A percentile compares a stretch with the other conserved stretches of the same genome.
These are phyloP conservation scores for Globisporangium nagaii DNA, from an alignment of 352 stramenopile genomes.

Conservation along the genomic window DNA sequence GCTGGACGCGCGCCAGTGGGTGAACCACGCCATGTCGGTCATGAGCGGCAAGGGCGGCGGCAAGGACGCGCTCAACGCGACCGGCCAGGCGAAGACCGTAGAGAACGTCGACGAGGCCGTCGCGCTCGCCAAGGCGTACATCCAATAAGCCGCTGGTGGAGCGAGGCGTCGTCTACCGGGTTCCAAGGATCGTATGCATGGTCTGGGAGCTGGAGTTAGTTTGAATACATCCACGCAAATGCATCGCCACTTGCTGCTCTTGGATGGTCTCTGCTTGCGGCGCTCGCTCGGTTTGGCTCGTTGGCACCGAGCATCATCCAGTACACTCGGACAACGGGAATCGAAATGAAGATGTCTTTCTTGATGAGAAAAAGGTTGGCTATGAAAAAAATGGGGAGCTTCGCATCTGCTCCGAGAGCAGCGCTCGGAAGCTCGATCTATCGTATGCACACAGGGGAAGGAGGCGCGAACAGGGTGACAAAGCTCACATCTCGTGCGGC, in stretches of 20 bases:
- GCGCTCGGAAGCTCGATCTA: not conserved
- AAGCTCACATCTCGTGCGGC: too few species aligned
- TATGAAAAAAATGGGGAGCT: not conserved
- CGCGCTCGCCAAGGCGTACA: slow-evolving; percentile 54
- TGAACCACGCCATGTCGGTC: slow-evolving; percentile 86
- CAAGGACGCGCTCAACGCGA: slow-evolving; percentile 81
- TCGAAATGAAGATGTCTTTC: not conserved
- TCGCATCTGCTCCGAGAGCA: not conserved
- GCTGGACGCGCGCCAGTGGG: slow-evolving; percentile 91
- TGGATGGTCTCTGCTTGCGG: too few species aligned
- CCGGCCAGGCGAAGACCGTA: slow-evolving; percentile 73
- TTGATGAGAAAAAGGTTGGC: not conserved
- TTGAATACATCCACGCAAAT: too few species aligned
- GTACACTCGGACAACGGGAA: too few species aligned
- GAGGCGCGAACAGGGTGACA: not conserved
- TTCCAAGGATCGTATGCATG: too few species aligned
- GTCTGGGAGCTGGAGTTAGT: too few species aligned
- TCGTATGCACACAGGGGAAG: not conserved
- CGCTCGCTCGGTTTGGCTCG: too few species aligned
- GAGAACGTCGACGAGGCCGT: slow-evolving; percentile 69
- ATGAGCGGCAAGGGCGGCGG: slow-evolving; percentile 95
- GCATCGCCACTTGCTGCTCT: too few species aligned
- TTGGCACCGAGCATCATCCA: too few species aligned
- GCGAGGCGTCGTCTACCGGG: too few species aligned
- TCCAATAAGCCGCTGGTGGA: slow-evolving; percentile 15